These are phyloP conservation scores for Leptodontidium sp. DNA, from an alignment of 2,329 filamentous ascomycete species.

Conservation along the genomic window DNA sequence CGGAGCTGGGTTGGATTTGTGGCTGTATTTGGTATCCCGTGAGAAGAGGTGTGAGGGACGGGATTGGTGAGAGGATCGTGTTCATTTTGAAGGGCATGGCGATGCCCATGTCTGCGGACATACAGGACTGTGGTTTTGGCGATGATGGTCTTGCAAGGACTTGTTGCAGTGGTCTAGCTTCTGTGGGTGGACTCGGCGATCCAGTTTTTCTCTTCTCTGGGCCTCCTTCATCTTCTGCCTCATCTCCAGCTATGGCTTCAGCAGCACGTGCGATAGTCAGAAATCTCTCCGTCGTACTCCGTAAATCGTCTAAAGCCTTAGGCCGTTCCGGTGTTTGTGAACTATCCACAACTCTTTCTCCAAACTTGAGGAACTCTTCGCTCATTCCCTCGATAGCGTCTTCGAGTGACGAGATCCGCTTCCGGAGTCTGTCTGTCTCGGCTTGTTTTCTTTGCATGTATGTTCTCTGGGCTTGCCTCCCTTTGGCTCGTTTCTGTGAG, in stretches of 20 bases:
- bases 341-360: not conserved
- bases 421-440: conserved; percentile 7
- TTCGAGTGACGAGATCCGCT: conserved; percentile 18
- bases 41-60: not conserved
- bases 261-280: conserved; percentile 15
- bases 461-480: conserved; percentile 14
- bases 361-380: conserved; percentile 16
- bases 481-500: conserved; percentile 19
- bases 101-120: not conserved
- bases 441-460: conserved; percentile 23
- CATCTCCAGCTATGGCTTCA: conserved; percentile 9
- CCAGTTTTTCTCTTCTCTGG: not conserved
- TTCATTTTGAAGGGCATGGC: not conserved
- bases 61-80: not conserved
- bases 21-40: not conserved
- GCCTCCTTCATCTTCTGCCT: not conserved
- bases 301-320: conserved; percentile 10
- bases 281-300: conserved; percentile 14
- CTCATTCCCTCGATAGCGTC: conserved; percentile 21
- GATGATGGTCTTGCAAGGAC: not conserved
- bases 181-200: not conserved
- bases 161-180: not conserved
- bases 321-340: not conserved
- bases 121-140: not conserved
- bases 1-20: not conserved